A percentile compares a stretch with the other conserved stretches of the same genome.
Evolutionary conservation across 768 basidiomycete genomes (phyloP).

Genomic region (Cubamyces lactineus): DNA sequence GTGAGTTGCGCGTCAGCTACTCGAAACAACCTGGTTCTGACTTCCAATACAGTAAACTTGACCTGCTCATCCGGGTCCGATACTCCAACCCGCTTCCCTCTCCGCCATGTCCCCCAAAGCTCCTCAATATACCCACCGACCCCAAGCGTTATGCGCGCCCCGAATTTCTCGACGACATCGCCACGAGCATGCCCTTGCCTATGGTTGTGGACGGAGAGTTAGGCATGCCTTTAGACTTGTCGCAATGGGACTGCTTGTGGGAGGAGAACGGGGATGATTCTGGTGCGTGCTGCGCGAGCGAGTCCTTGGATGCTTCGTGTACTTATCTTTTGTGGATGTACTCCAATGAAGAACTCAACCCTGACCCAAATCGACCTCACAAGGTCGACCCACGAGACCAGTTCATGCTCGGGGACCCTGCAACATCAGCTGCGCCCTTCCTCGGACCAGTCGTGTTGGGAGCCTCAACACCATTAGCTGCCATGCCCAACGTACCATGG

Average conservation of each 20-base stretch:
- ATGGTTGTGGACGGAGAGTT: conserved; percentile 98
- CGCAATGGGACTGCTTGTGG: conserved; percentile 82
- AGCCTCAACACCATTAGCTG: conserved; percentile 47
- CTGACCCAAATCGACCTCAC: conserved; percentile 60
- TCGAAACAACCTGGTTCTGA: background rate
- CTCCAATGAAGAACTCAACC: conserved; percentile 57
- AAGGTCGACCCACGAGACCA: conserved; percentile 75
- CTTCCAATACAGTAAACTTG: conserved; percentile 61
- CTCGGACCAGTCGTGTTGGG: conserved; percentile 40
- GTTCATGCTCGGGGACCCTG: conserved; percentile 71
- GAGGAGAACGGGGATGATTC: conserved; percentile 75
- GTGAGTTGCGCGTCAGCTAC: conserved; percentile 30
- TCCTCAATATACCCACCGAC: conserved; percentile 90
- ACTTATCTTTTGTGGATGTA: background rate
- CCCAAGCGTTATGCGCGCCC: conserved; percentile 86
- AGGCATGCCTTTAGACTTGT: conserved; percentile 94
- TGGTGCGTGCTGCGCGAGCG: conserved; percentile 43
- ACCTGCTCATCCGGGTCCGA: conserved; percentile 90
- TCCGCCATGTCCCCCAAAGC: conserved; percentile 96
- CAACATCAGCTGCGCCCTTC: conserved; percentile 47
- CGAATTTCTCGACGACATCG: conserved; percentile 80
- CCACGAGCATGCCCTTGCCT: conserved; percentile 81
- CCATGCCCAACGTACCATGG: conserved; percentile 76
- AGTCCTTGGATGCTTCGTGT: background rate
- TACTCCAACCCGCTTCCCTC: conserved; percentile 94